Evolutionary conservation across 129 eudicot genomes (phyloP), one percentile per base, ranked within the genome.

Genomic region (Centaurea solstitialis): DNA sequence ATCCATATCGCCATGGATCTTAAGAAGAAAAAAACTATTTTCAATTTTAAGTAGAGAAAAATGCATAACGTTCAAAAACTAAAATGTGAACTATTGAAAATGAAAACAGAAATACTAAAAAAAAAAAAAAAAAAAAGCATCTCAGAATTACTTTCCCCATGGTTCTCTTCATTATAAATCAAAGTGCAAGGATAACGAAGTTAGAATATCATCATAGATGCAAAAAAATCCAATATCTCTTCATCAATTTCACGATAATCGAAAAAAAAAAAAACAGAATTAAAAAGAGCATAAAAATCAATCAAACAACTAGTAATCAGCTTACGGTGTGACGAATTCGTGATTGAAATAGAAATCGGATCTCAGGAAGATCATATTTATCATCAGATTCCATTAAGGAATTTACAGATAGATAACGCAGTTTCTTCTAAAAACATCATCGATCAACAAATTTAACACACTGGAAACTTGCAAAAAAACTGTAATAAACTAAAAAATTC

Each of bases 171-270:
- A 83, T 57, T 73, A 23, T 38, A 24, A 77, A 77, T 80, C 87
- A 84, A 71, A 84, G 90, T 87, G 90, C 87, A 87, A 87, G 86
- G 86, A 87, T 87, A 81, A 87, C 90, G 41, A 87, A 74, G 22
- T 75, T 20, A 21, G 1, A 3, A 8, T 26, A 50, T 86, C 87
- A 82, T 86, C 87, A 86, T 45, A 17, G 87, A 69, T 78, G 76
- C 82, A 17, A 47, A 26, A 47, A 26, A 70, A 26, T 69, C 68
- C 80, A 75, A 28, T 45, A 7, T 13, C n/a, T 22, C 7, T 45
- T 0, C 3, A 4, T 17, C 71, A 79, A 71, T 33, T 70, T 53
- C 38, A 70, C 9, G 17, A 38, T 62, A 37, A 72, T 15, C 65
- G 62, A 15, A 13, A n/a, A 35, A 15, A 13, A n/a, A 35, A 64